Evolutionary conservation across 2,329 filamentous ascomycete genomes (phyloP).

Genomic region (Aspergillus costaricaensis): DNA sequence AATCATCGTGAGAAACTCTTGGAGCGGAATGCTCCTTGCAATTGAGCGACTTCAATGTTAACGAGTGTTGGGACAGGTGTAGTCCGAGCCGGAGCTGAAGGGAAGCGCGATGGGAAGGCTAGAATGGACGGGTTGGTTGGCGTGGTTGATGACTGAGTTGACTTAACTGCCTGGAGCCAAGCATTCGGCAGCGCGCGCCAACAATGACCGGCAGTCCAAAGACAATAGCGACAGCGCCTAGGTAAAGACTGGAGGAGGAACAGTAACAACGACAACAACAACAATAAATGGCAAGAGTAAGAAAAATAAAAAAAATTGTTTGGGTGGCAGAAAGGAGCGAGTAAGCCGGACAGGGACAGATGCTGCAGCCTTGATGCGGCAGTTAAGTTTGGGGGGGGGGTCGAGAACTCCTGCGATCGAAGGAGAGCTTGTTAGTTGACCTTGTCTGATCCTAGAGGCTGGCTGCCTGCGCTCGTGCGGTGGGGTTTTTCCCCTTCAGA

Average conservation of each 20-base stretch:
- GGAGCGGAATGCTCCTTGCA: constrained; percentile 43
- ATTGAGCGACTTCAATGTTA: constrained; percentile 37
- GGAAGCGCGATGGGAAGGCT: constrained; percentile 9
- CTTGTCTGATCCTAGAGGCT: constrained; percentile 18
- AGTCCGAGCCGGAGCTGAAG: constrained; percentile 6
- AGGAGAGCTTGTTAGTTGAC: constrained; percentile 15
- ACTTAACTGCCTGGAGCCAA: constrained; percentile 16
- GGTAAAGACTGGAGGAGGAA: background rate
- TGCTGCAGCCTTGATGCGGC: constrained; percentile 16
- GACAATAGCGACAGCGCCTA: constrained; percentile 1
- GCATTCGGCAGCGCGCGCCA: constrained; percentile 19
- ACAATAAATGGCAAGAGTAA: background rate
- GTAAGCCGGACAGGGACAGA: constrained; percentile 13
- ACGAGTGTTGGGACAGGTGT: constrained; percentile 16
- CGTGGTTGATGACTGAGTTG: constrained; percentile 15
- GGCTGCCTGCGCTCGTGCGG: constrained; percentile 27
- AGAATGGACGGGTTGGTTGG: constrained; percentile 10
- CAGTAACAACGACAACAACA: too few species aligned
- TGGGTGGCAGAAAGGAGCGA: constrained; percentile 13
- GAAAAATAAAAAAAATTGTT: constrained; percentile 2
- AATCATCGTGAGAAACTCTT: constrained; percentile 38
- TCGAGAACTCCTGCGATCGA: constrained; percentile 16
- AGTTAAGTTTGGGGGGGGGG: constrained; percentile 3
- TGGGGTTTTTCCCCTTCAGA: constrained; percentile 23
- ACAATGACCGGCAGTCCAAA: constrained; percentile 14